Evolutionary conservation across 192 early-diverging fungal genomes (phyloP), one percentile per base, ranked within the genome.

Genomic region (Linderina pennispora): DNA sequence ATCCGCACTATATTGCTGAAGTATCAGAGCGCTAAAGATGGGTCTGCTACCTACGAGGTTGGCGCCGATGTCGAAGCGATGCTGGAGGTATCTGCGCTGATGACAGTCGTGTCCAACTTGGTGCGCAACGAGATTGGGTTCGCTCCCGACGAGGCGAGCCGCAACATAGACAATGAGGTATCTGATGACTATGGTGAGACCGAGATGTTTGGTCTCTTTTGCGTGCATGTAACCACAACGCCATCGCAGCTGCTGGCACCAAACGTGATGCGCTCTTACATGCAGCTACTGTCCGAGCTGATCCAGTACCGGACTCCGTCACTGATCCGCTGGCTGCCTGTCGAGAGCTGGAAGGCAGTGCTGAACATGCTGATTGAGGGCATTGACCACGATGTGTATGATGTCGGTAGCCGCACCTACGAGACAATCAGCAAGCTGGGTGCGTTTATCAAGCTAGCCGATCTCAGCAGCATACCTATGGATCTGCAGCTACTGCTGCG

Each of bases 71-170:
- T 64, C 10, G 67, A 64, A 18, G 47, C 56, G 24, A 36, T 64
- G 22, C 28, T 42, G 35, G 48, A 54, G 24, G 35, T 48, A 13
- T 64, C 48, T 8, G 44, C 61, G 20, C 42, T 71, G 32, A 64
- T 59, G 13, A 58, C 55, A 20, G 49, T 59, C 0, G 40, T 71
- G 3, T 60, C 67, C 8, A 50, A 71, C 11, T 40, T 71, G 3
- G 55, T 71, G 11, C 56, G 41, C 43, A 71, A 71, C 39, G 67
- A 71, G 25, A 64, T 71, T 59, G 67, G 67, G 3, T 64, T 71
- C 35, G 52, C 67, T 13, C 44, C 55, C 2, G 49, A 71, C 22
- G 67, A 71, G 23, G 45, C 55, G 0, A 37, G 40, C 21, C 35
- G 43, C 8, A 44, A 55, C 32, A 51, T 46, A 10, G 34, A 32